These are phyloP conservation scores for Talaromyces sp. DNA, from an alignment of 2,329 filamentous ascomycete species.

Conservation along the genomic window DNA sequence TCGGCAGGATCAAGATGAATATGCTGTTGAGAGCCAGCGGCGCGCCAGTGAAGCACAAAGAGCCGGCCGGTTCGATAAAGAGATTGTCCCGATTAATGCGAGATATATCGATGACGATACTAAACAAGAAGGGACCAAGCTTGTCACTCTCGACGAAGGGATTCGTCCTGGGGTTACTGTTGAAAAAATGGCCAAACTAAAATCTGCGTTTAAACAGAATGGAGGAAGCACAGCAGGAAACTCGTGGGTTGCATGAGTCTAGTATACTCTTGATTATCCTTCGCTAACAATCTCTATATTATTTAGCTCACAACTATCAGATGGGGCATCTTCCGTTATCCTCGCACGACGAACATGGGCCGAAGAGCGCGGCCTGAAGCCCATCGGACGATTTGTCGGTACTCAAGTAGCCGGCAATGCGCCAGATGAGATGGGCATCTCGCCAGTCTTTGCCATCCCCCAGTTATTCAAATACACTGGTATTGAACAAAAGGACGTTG, in stretches of 20 bases:
- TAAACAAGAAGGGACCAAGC: slow-evolving; percentile 67
- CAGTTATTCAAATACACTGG: slow-evolving; percentile 77
- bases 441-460: slow-evolving; percentile 51
- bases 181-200: slow-evolving; percentile 73
- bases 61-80: slow-evolving; percentile 78
- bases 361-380: slow-evolving; percentile 73
- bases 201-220: slow-evolving; percentile 73
- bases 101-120: slow-evolving; percentile 69
- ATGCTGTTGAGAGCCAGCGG: slow-evolving; percentile 76
- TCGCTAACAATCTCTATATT: background rate
- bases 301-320: slow-evolving; percentile 20
- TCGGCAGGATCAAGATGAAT: slow-evolving; percentile 73
- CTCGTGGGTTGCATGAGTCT: background rate
- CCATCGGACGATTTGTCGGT: slow-evolving; percentile 85
- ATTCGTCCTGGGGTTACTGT: slow-evolving; percentile 81
- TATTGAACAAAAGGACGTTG: slow-evolving; percentile 72
- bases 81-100: slow-evolving; percentile 84
- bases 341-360: slow-evolving; percentile 90
- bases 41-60: slow-evolving; percentile 82
- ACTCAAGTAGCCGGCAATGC: slow-evolving; percentile 81
- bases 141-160: slow-evolving; percentile 63
- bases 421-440: slow-evolving; percentile 90
- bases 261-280: background rate
- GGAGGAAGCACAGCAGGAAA: slow-evolving; percentile 72
- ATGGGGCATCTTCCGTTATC: slow-evolving; percentile 69